phyloP scores from a whole-genome alignment of 139 green algal species.

The Zygnema circumcarinatum region DNA sequence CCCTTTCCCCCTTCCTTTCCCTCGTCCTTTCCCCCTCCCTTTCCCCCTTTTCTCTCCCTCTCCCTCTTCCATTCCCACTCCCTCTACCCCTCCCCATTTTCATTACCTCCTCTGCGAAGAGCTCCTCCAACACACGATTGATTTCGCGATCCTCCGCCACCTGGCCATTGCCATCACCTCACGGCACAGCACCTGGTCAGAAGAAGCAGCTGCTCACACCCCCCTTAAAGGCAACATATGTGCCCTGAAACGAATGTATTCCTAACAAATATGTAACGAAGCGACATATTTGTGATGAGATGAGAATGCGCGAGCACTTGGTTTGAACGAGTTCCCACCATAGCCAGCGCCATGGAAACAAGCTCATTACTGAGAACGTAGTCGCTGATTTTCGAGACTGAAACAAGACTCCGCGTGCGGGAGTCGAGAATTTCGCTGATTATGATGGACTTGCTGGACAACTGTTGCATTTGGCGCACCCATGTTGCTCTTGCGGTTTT shows the following conservation, averaged over 20 bases:
- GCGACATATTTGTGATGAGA: too few species aligned
- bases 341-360: constrained; percentile 68
- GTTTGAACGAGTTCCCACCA: too few species aligned
- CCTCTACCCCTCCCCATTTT: too few species aligned
- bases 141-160: constrained; percentile 65
- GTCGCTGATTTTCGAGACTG: constrained; percentile 56
- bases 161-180: background rate
- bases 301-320: too few species aligned
- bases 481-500: constrained; percentile 14
- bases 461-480: constrained; percentile 48
- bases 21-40: too few species aligned
- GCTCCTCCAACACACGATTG: constrained; percentile 68
- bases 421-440: constrained; percentile 70
- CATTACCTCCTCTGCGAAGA: constrained; percentile 64
- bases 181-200: background rate
- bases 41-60: too few species aligned
- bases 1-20: too few species aligned
- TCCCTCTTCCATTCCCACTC: too few species aligned
- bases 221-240: too few species aligned
- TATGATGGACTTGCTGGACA: constrained; percentile 53
- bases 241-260: too few species aligned
- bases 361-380: constrained; percentile 67
- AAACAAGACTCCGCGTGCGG: constrained; percentile 63
- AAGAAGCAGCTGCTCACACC: background rate
- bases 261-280: too few species aligned